Percentiles rank a stretch among this genome's conserved stretches.
These are phyloP conservation scores for Hyaloperonospora arabidopsidis DNA, from an alignment of 352 stramenopile species.

Conservation along the genomic window DNA sequence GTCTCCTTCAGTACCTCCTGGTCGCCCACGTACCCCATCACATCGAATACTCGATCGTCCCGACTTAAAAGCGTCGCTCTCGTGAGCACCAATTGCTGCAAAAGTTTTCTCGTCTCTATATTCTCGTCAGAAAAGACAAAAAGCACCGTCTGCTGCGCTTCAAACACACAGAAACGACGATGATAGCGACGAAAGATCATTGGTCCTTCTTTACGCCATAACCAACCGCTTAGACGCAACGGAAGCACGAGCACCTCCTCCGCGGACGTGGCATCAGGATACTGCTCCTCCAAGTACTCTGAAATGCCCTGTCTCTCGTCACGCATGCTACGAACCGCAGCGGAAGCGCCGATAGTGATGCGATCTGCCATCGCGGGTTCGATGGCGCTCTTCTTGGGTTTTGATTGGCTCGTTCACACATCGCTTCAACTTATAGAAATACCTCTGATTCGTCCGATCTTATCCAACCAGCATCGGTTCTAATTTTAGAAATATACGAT, in stretches of 20 bases:
- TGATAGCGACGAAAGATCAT: conserved; percentile 37
- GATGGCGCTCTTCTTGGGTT: too few species aligned
- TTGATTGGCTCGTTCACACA: too few species aligned
- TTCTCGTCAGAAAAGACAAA: conserved; percentile 43
- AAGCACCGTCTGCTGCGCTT: conserved; percentile 30
- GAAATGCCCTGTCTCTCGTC: conserved; percentile 47
- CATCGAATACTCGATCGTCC: conserved; percentile 20
- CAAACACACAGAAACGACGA: conserved; percentile 56
- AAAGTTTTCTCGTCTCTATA: conserved; percentile 30
- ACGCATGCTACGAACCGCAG: conserved; percentile 37
- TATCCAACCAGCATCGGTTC: too few species aligned
- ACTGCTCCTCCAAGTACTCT: conserved; percentile 55
- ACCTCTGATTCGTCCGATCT: too few species aligned
- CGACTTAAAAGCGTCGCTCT: conserved; percentile 33
- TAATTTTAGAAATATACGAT: background rate
- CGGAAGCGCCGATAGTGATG: conserved; percentile 20
- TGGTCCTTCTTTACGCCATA: conserved; percentile 42
- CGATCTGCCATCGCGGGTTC: conserved; percentile 11
- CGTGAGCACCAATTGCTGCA: conserved; percentile 41
- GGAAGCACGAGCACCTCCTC: conserved; percentile 20
- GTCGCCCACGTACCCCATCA: conserved; percentile 33
- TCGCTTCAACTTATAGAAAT: too few species aligned
- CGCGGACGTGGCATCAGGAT: conserved; percentile 6
- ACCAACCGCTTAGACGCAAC: conserved; percentile 43
- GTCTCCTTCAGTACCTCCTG: conserved; percentile 30